Conservation (phyloP, 2,329 filamentous ascomycete species). For the Sphaerulina musiva region DNA sequence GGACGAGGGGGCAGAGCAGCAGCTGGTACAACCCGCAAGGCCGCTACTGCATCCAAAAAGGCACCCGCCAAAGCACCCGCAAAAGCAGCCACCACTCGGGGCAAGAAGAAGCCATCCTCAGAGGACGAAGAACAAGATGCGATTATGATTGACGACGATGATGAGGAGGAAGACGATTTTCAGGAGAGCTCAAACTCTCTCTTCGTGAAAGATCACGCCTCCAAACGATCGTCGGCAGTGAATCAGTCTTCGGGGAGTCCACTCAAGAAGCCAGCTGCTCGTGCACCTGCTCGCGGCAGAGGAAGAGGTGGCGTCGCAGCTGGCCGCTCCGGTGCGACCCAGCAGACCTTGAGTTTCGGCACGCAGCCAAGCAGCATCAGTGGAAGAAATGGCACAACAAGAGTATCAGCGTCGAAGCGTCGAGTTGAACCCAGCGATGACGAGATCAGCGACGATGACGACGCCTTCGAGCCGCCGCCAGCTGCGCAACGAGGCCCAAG, state of each 20-base stretch:
- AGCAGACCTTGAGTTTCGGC: constrained; percentile 21
- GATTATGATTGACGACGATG: constrained; percentile 40
- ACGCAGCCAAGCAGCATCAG: constrained; percentile 16
- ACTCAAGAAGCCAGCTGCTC: constrained; percentile 23
- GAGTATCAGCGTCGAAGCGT: constrained; percentile 22
- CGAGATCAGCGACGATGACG: constrained; percentile 36
- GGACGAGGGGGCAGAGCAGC: constrained; percentile 38
- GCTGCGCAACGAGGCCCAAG: constrained; percentile 18
- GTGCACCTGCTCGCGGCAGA: constrained; percentile 16
- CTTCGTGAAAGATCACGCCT: constrained; percentile 33
- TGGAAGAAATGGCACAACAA: constrained; percentile 11
- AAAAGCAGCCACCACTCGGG: constrained; percentile 31
- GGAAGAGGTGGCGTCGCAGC: constrained; percentile 9
- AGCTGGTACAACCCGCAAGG: constrained; percentile 38
- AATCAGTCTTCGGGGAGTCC: constrained; percentile 19
- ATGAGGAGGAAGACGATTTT: constrained; percentile 44
- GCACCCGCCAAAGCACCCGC: constrained; percentile 30
- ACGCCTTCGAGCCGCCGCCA: constrained; percentile 34
- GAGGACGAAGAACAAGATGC: constrained; percentile 36
- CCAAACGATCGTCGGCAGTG: constrained; percentile 17
- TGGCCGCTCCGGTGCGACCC: constrained; percentile 12
- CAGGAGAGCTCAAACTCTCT: constrained; percentile 29
- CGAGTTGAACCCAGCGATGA: constrained; percentile 35
- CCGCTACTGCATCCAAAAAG: constrained; percentile 35
- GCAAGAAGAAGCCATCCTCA: constrained; percentile 38